These are phyloP conservation scores for Chalciporus chontae DNA, from an alignment of 768 basidiomycete genomes.

Conservation along the genomic window DNA sequence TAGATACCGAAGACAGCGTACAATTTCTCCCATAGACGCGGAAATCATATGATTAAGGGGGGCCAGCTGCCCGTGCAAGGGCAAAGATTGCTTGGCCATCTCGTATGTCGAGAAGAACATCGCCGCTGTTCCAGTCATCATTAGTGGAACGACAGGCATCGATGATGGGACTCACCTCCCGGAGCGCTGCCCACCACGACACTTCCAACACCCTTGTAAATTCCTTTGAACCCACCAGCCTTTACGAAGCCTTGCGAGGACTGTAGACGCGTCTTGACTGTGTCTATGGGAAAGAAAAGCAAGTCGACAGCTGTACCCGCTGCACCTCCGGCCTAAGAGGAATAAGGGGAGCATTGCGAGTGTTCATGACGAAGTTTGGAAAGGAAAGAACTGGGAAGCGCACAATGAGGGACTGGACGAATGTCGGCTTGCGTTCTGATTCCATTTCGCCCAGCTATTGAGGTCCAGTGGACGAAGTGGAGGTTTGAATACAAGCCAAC, in stretches of 20 bases:
- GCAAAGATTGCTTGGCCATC: constrained; percentile 72
- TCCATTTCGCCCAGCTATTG: constrained; percentile 21
- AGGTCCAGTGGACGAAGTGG: constrained; percentile 4
- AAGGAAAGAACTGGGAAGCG: constrained; percentile 18
- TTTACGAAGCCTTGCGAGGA: constrained; percentile 79
- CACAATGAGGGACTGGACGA: constrained; percentile 47
- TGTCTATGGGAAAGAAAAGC: constrained; percentile 95
- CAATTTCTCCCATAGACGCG: constrained; percentile 61
- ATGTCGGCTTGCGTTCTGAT: constrained; percentile 36
- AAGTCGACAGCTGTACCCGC: constrained; percentile 94
- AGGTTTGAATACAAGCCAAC: neutral
- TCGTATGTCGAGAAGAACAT: constrained; percentile 96
- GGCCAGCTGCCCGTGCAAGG: constrained; percentile 54
- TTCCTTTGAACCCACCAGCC: constrained; percentile 84
- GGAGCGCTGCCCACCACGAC: constrained; percentile 94
- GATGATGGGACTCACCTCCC: constrained; percentile 59
- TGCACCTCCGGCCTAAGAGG: constrained; percentile 73
- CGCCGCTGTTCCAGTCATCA: constrained; percentile 57
- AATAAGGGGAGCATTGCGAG: constrained; percentile 6
- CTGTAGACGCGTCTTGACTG: constrained; percentile 93
- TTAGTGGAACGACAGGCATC: neutral
- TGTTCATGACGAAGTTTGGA: constrained; percentile 10
- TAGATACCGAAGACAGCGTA: constrained; percentile 27
- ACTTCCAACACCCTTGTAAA: constrained; percentile 93
- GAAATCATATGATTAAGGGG: constrained; percentile 62